Conservation (phyloP, 495 filamentous ascomycete species). For the Aspergillus biplanus region DNA sequence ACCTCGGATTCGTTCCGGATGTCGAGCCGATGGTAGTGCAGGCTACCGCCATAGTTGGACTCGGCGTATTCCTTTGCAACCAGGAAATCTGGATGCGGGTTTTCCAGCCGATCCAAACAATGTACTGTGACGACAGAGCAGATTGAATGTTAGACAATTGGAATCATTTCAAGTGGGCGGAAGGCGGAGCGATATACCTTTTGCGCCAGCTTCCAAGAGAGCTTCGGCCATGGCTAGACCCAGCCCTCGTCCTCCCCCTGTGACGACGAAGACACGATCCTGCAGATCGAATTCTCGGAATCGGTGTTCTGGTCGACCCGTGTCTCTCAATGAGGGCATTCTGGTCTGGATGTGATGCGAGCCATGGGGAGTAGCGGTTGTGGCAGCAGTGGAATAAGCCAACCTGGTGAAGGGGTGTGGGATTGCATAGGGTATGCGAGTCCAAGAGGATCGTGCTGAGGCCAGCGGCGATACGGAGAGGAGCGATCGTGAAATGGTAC, state of each 20-base stretch:
- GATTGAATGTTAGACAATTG: background rate
- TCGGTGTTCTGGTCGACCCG: conserved; percentile 30
- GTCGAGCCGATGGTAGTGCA: conserved; percentile 67
- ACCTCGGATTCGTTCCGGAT: conserved; percentile 62
- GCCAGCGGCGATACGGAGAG: conserved; percentile 8
- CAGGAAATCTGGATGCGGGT: conserved; percentile 54
- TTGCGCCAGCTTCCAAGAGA: conserved; percentile 69
- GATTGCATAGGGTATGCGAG: conserved; percentile 3
- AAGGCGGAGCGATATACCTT: conserved; percentile 44
- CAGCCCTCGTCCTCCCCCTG: conserved; percentile 64
- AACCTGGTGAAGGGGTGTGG: conserved; percentile 12
- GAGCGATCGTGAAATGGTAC: conserved; percentile 23
- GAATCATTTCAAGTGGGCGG: conserved; percentile 17
- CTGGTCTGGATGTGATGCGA: conserved; percentile 42
- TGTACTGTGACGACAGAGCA: conserved; percentile 49
- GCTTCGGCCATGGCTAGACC: conserved; percentile 70
- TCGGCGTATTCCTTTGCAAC: conserved; percentile 52
- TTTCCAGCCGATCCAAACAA: conserved; percentile 60
- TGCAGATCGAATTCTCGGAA: conserved; percentile 59
- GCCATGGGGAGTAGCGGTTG: conserved; percentile 20
- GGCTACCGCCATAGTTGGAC: conserved; percentile 52
- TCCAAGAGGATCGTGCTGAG: conserved; percentile 19
- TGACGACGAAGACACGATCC: conserved; percentile 62
- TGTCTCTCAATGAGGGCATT: conserved; percentile 28
- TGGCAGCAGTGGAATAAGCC: conserved; percentile 18